These are phyloP conservation scores for Eutrema japonicum DNA, from an alignment of 345 rosid genomes.

Conservation along the genomic window DNA sequence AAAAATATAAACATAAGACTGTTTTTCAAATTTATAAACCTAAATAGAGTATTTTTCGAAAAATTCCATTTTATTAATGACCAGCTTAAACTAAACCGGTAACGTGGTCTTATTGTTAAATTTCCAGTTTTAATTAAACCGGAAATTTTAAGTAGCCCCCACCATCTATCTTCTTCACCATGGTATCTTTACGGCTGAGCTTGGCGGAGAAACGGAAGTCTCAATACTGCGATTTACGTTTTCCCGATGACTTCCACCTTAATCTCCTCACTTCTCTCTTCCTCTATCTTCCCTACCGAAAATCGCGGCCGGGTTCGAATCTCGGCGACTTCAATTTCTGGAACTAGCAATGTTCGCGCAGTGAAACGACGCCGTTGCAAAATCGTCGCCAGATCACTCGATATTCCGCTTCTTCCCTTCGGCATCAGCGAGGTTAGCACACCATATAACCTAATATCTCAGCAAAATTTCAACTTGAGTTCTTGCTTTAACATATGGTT, in stretches of 20 bases:
- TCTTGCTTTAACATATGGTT: not conserved
- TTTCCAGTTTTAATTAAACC: not conserved
- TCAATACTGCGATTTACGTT: conserved; percentile 4
- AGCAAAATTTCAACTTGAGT: not conserved
- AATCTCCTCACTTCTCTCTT: conserved; percentile 25
- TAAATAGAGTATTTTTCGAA: no score
- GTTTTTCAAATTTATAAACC: no score
- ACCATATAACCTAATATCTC: not conserved
- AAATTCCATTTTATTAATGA: no score
- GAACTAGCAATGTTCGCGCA: not conserved
- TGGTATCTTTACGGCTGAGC: conserved; percentile 32
- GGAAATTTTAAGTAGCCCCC: conserved; percentile 5
- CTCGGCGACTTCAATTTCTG: conserved; percentile 9
- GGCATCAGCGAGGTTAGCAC: conserved; percentile 53
- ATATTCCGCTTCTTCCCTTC: conserved; percentile 72
- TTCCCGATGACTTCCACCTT: conserved; percentile 22
- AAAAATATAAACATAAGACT: no score
- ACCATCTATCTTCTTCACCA: conserved; percentile 23
- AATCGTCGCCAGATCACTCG: conserved; percentile 44
- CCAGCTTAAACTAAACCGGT: not conserved
- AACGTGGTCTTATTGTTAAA: not conserved
- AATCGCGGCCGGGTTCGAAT: conserved; percentile 14
- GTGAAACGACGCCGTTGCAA: conserved; percentile 15
- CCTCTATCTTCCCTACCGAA: not conserved
- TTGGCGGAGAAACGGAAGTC: conserved; percentile 19